These are phyloP conservation scores for Aspergillus pseudoterreus DNA, from an alignment of 2,329 filamentous ascomycete genomes.

Conservation along the genomic window DNA sequence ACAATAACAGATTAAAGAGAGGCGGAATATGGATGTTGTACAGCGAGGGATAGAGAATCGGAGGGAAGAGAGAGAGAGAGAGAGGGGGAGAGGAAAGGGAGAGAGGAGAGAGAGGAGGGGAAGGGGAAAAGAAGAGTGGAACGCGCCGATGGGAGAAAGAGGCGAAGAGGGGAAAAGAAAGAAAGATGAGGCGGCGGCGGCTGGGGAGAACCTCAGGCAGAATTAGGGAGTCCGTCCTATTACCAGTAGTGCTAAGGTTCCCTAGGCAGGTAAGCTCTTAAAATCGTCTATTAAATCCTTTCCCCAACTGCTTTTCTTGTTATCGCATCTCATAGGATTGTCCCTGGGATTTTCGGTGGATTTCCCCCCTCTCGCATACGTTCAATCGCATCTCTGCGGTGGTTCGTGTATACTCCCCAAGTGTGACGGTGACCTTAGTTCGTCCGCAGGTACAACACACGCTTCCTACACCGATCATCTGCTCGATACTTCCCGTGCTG, in stretches of 20 bases:
- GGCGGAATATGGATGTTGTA: conserved; percentile 21
- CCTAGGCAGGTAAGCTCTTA: no score
- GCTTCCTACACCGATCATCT: neutral
- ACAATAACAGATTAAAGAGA: conserved; percentile 8
- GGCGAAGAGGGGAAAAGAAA: conserved; percentile 8
- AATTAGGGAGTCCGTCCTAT: neutral
- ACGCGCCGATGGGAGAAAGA: conserved; percentile 18
- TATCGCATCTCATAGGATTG: no score
- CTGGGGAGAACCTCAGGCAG: conserved; percentile 8
- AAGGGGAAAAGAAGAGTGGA: conserved; percentile 18
- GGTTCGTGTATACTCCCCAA: neutral
- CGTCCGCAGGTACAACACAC: neutral
- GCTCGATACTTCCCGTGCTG: neutral
- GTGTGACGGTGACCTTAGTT: neutral
- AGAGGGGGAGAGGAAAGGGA: conserved; percentile 17
- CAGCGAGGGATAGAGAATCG: conserved; percentile 19
- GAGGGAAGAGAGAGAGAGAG: conserved; percentile 16
- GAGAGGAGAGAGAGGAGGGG: conserved; percentile 19
- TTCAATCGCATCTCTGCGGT: no score
- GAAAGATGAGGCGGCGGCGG: conserved; percentile 11
- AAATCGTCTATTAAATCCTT: no score
- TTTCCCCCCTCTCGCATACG: no score
- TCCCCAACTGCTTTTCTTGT: no score
- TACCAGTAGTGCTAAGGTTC: no score
- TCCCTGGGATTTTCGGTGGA: no score